These are phyloP conservation scores for Lactarius quietus DNA, from an alignment of 768 basidiomycete genomes.

Conservation along the genomic window DNA sequence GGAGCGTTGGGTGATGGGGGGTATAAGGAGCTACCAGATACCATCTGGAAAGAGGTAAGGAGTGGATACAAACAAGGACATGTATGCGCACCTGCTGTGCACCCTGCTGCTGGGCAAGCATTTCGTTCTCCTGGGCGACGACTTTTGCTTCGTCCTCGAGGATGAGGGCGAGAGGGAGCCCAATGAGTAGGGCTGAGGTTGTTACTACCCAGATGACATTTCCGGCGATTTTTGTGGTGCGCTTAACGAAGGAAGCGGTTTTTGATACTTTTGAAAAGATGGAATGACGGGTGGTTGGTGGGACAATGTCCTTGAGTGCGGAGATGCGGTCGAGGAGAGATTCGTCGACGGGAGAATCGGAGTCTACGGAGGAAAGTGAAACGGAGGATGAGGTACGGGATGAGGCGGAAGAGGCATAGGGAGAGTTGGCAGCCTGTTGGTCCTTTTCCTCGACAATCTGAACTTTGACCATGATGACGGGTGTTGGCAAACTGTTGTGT, in stretches of 20 bases:
- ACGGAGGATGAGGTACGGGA: conserved; percentile 67
- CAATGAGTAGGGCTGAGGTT: conserved; percentile 90
- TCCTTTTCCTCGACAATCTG: conserved; percentile 86
- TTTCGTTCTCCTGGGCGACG: conserved; percentile 90
- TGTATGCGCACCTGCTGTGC: conserved; percentile 70
- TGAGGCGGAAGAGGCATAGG: conserved; percentile 71
- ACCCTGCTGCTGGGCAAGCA: conserved; percentile 89
- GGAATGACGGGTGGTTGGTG: conserved; percentile 80
- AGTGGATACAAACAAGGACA: too few species aligned
- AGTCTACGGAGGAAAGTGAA: conserved; percentile 78
- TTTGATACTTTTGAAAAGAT: conserved; percentile 59
- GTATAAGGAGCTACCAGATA: conserved; percentile 23
- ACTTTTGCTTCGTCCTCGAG: conserved; percentile 97
- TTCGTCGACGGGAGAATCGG: conserved; percentile 71
- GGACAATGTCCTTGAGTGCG: conserved; percentile 94
- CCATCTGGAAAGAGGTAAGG: conserved; percentile 22
- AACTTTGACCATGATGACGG: conserved; percentile 90
- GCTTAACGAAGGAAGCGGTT: conserved; percentile 62
- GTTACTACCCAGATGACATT: conserved; percentile 94
- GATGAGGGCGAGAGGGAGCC: conserved; percentile 86
- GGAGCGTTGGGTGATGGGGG: conserved; percentile 18
- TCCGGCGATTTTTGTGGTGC: conserved; percentile 68
- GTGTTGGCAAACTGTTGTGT: neutral
- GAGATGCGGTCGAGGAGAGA: conserved; percentile 81
- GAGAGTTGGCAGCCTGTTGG: conserved; percentile 48